Evolutionary conservation across 352 stramenopile genomes (phyloP).

Genomic region (Thraustotheca clavata): DNA sequence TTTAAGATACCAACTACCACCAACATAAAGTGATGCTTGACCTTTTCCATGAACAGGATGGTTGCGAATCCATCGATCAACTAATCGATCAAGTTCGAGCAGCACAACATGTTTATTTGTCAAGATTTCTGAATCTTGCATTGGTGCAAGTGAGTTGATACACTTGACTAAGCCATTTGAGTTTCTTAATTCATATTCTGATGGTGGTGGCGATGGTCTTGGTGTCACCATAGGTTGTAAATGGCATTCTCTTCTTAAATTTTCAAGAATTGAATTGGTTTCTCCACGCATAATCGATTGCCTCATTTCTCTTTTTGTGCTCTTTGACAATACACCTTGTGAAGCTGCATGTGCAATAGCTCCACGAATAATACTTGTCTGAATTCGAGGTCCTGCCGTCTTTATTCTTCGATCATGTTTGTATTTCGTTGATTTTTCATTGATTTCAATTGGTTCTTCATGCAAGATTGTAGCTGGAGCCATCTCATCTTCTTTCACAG

Average conservation of each 20-base stretch:
- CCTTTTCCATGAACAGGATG: slow-evolving; percentile 25
- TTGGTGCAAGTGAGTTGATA: slow-evolving; percentile 49
- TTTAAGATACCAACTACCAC: slow-evolving; percentile 76
- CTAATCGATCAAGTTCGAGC: slow-evolving; percentile 55
- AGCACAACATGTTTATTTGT: slow-evolving; percentile 69
- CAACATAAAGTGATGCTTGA: slow-evolving; percentile 56
- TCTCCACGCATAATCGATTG: slow-evolving; percentile 15
- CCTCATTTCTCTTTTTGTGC: slow-evolving; percentile 15
- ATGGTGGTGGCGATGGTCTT: slow-evolving; percentile 26
- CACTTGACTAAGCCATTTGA: slow-evolving; percentile 78
- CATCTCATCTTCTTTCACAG: background rate
- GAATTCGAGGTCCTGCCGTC: background rate
- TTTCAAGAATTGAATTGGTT: slow-evolving; percentile 4
- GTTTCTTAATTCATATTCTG: slow-evolving; percentile 71
- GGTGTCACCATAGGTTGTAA: slow-evolving; percentile 14
- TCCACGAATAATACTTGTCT: slow-evolving; percentile 7
- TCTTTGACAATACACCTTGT: slow-evolving; percentile 18
- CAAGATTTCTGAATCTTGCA: slow-evolving; percentile 48
- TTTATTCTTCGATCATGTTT: background rate
- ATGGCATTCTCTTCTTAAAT: slow-evolving; percentile 9
- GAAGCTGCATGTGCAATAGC: slow-evolving; percentile 12
- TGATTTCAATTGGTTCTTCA: background rate
- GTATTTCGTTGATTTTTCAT: background rate
- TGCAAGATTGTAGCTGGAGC: background rate
- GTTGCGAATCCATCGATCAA: slow-evolving; percentile 61